Evolutionary conservation across 2,329 filamentous ascomycete genomes (phyloP), one percentile per base, ranked within the genome.

Genomic region (Colletotrichum sp.): DNA sequence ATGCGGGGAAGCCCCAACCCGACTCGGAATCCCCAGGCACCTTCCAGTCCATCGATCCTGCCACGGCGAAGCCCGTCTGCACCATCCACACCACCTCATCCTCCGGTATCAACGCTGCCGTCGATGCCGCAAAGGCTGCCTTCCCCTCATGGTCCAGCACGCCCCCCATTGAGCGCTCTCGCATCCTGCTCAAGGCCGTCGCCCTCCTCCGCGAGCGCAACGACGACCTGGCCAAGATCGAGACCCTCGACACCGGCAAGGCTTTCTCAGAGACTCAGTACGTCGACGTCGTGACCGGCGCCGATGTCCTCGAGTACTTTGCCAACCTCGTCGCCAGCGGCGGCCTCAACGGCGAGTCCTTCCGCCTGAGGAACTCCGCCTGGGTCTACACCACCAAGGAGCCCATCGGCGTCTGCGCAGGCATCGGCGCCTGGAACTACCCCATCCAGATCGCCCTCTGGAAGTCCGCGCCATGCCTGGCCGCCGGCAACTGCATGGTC

Each of bases 371-470:
- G 52, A 89, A 92, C 67, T 93, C 95, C 79, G 95, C 95, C 6
- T 96, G 93, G 91, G 92, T 97, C 48, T 95, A 96, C 84, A 96
- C 94, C 13, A 93, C 92, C 81, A 96, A 97, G 83, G 94, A 95
- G 79, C 90, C 95, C 7, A 87, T 98, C 22, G 95, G 95, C 30
- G 95, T 97, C 16, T 98, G 95, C 83, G 95, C 91, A 16, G 95
- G 95, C 73, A 98, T 98, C 79, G 95, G 95, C 71, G 95, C 95
- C 16, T 98, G 95, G 95, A 98, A 98, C 85, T 98, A 98, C 82
- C 95, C 95, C 15, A 94, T 98, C 78, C 95, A 98, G 84, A 98
- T 98, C 79, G 95, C 95, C 10, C 88, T 98, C 2, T 98, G 95
- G 95, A 98, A 98, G 85, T 96, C 94, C 2, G 95, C 94, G 1